A percentile compares a stretch with the other conserved stretches of the same genome.
Conservation (phyloP, 2,329 filamentous ascomycete genomes). For the Hymenoscyphus repandus region DNA sequence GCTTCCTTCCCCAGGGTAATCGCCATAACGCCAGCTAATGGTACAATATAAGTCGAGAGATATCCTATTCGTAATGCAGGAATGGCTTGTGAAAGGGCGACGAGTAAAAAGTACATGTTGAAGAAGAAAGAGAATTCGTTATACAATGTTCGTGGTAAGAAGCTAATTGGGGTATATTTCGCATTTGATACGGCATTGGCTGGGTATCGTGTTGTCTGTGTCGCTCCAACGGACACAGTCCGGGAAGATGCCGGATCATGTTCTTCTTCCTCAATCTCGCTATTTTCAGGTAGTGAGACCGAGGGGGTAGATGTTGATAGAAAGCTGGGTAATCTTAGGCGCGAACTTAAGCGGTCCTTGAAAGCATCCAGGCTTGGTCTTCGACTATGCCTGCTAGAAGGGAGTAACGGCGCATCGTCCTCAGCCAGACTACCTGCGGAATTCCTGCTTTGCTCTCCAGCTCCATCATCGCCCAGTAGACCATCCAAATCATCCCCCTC, state of each 20-base stretch:
- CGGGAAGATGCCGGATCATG: conserved; percentile 67
- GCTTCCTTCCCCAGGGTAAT: conserved; percentile 97
- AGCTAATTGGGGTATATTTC: conserved; percentile 94
- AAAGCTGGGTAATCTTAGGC: conserved; percentile 63
- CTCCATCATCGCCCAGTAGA: conserved; percentile 59
- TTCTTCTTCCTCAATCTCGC: conserved; percentile 44
- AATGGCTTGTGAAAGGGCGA: conserved; percentile 89
- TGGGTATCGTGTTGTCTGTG: conserved; percentile 72
- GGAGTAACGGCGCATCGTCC: conserved; percentile 72
- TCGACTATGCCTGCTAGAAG: conserved; percentile 29
- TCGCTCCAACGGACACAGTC: conserved; percentile 68
- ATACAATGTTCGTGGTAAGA: conserved; percentile 89
- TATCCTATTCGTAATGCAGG: conserved; percentile 88
- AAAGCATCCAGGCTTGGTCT: conserved; percentile 37
- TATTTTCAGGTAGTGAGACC: conserved; percentile 23
- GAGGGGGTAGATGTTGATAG: conserved; percentile 40
- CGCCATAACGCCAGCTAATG: conserved; percentile 81
- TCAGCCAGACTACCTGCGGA: conserved; percentile 57
- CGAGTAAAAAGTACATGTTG: conserved; percentile 97
- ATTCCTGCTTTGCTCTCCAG: conserved; percentile 42
- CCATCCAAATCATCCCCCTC: conserved; percentile 62
- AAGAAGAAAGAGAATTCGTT: conserved; percentile 99
- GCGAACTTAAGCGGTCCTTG: conserved; percentile 42
- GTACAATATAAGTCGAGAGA: conserved; percentile 88
- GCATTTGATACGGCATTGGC: conserved; percentile 92